These are phyloP conservation scores for Trichoderma endophyticum DNA, from an alignment of 2,329 filamentous ascomycete genomes.

Conservation along the genomic window DNA sequence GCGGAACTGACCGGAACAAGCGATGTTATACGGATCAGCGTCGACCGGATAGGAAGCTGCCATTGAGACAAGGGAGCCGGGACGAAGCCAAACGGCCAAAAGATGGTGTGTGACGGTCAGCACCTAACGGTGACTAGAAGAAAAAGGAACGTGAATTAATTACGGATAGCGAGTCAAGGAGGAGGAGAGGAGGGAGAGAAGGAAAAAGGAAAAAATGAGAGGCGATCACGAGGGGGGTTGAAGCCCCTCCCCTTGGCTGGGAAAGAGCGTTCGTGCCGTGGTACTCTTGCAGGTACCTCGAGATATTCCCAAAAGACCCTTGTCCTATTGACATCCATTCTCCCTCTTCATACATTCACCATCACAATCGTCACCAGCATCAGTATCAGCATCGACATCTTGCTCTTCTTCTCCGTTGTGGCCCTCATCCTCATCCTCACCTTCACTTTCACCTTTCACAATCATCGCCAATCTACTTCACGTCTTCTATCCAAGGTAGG, in stretches of 20 bases:
- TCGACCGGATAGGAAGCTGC: constrained; percentile 17
- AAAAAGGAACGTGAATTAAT: background rate
- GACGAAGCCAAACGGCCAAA: background rate
- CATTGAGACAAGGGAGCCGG: background rate
- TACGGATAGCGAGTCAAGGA: background rate
- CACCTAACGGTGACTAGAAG: background rate
- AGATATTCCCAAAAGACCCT: background rate
- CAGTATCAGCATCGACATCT: background rate
- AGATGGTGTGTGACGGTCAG: constrained; percentile 9
- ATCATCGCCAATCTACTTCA: background rate
- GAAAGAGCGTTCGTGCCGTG: background rate
- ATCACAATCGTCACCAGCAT: background rate
- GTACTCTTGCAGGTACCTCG: background rate
- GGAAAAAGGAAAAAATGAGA: background rate
- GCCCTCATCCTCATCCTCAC: background rate
- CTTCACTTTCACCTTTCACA: background rate
- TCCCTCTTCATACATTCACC: background rate
- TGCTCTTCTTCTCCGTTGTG: background rate
- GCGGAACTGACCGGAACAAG: constrained; percentile 8
- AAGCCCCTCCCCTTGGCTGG: background rate
- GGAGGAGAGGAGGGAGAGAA: background rate
- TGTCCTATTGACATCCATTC: background rate
- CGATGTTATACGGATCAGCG: background rate
- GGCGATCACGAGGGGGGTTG: constrained; percentile 13
- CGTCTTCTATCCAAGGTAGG: background rate